Evolutionary conservation across 441 rosid genomes (phyloP).

Genomic region (Metrosideros polymorpha): DNA sequence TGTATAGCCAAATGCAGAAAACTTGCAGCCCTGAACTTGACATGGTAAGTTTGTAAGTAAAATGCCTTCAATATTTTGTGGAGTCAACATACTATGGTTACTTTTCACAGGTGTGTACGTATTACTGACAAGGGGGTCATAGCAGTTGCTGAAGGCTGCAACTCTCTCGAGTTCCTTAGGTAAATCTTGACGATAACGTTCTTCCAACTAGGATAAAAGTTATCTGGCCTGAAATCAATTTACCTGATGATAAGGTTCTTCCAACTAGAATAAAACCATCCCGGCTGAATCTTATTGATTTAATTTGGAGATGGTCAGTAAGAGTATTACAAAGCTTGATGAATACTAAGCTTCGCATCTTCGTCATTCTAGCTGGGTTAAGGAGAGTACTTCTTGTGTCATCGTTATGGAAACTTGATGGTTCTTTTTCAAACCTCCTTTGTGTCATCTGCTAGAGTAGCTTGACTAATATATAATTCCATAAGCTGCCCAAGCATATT

Average conservation of each 20-base stretch:
- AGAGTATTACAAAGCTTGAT: not conserved
- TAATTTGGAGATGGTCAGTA: not conserved
- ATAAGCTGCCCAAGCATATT: not conserved
- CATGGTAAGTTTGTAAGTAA: constrained; percentile 46
- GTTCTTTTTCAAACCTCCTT: not conserved
- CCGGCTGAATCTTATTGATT: not conserved
- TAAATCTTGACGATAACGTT: not conserved
- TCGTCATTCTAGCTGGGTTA: not conserved
- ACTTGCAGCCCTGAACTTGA: constrained; percentile 65
- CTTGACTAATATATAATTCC: not conserved
- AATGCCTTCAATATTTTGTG: not conserved
- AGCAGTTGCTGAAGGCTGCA: constrained; percentile 59
- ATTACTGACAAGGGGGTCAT: constrained; percentile 71
- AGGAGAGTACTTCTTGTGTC: not conserved
- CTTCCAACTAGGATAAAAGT: not conserved
- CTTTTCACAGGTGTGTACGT: constrained; percentile 59
- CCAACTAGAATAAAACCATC: not conserved
- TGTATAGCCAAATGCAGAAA: constrained; percentile 68
- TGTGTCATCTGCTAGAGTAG: not conserved
- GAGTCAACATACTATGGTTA: not conserved
- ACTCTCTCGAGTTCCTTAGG: constrained; percentile 81
- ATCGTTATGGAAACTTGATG: not conserved
- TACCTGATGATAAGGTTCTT: no score
- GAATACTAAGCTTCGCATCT: not conserved
- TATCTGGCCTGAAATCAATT: not conserved